Evolutionary conservation across 23 red algal species (phyloP), one percentile per base, ranked within the genome.

Genomic region (Chondrus crispus): DNA sequence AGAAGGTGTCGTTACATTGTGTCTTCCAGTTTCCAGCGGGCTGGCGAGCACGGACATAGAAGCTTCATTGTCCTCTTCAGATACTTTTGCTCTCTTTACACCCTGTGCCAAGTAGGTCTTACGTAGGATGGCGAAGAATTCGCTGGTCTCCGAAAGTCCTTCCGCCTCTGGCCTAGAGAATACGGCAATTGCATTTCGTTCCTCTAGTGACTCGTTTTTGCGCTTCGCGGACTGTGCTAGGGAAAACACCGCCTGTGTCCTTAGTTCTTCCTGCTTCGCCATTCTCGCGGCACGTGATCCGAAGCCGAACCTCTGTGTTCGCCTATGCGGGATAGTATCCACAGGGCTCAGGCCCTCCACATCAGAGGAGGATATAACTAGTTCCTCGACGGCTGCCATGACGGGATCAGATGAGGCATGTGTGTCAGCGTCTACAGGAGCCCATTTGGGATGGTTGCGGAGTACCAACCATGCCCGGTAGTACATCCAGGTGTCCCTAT

Each of bases 171-270:
- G 30, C 37, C 71, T 43, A 7, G 71, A 76, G 44, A 76, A 76
- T 26, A 7, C 39, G 28, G 24, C 37, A 38, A 76, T 76, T 22
- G 71, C 44, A 38, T 76, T 76, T 20, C 71, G 71, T 38, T 40
- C 71, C 71, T 76, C 44, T 4, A 46, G 24, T 26, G 71, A 26
- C 24, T 76, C 71, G 43, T 26, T 28, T 5, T 76, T 76, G 71
- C 71, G 71, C 71, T 76, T 76, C 11, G 71, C 71, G 28, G 71
- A 76, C 71, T 76, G n/a, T 37, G 71, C 71, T 48, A 76, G 37
- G 30, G 71, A 76, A 40, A 26, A 40, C 28, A 76, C 6, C 24
- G 28, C 44, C 44, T 76, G 24, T 46, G 71, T 76, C 39, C 24
- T 4, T 48, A 76, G 71, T 37, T 40, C 71, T 38, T 76, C 71